Evolutionary conservation across 106 monocot species (phyloP), one percentile per base, ranked within the genome.

Genomic region (Acanthochlamys bracteata): DNA sequence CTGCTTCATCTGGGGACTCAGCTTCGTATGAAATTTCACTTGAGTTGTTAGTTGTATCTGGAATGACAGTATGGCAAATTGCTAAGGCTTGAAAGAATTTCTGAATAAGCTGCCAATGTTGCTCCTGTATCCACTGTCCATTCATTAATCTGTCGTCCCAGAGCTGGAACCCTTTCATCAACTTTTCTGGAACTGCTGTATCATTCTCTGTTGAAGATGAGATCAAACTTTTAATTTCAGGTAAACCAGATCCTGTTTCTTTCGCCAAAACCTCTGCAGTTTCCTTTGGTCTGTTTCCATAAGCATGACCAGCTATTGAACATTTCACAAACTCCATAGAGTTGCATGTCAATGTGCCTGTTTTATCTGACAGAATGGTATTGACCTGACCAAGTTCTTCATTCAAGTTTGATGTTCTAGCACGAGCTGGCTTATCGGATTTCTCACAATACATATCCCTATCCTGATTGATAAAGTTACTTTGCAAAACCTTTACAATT

Each of bases 271-370:
- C 93, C 65, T 94, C 89, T 23, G 89, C 57, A 69, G 39, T n/a
- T n/a, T n/a, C n/a, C n/a, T n/a, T n/a, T n/a, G n/a, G n/a, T n/a
- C n/a, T n/a, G n/a, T n/a, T n/a, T n/a, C 93, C 93, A 69, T 94
- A 94, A 73, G 78, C 71, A 10, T 61, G 79, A 4, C 93, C 93
- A 16, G 82, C 89, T 46, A 94, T 86, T 1, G 83, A 81, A 55
- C 93, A 86, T 61, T 94, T 94, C 20, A 94, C 83, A 73, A 94
- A 94, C 73, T 94, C 93, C 93, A 94, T 94, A 14, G 83, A 86
- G 52, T 94, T 94, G 27, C 76, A 81, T 4, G 93, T 94, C 53
- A 94, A 51, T 20, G 93, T 94, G 39, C 93, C 93, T 9, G 93
- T 94, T 69, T 94, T 94, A 55, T 94, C 93, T 1, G 89, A 89